Percentiles rank a stretch among this genome's conserved stretches.
Conservation (phyloP, 1,284 basidiomycete species). For the Cutaneotrichosporon cavernicola region DNA sequence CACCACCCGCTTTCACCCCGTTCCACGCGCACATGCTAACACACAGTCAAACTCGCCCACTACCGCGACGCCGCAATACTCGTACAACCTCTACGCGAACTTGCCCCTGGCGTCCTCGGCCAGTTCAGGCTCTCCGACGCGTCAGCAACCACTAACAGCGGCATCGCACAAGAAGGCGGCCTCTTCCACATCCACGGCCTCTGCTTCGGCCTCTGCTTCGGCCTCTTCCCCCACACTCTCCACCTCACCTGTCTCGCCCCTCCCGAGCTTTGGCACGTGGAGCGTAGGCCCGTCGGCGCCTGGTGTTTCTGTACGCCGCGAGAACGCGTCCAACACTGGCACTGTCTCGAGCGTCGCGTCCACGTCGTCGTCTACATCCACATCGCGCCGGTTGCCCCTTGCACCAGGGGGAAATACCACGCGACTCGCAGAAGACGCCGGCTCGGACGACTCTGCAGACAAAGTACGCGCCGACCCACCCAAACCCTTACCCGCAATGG, state of each 20-base stretch:
- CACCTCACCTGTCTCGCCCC: background rate
- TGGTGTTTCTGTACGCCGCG: background rate
- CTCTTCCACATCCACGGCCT: background rate
- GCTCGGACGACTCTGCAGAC: slow-evolving; percentile 2
- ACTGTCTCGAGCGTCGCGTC: slow-evolving; percentile 2
- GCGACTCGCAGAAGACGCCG: background rate
- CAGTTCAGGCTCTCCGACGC: background rate
- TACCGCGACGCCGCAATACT: slow-evolving; percentile 6
- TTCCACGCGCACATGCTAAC: background rate
- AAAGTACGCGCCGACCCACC: slow-evolving; percentile 7
- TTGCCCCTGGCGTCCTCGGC: slow-evolving; percentile 1
- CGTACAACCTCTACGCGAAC: slow-evolving; percentile 16
- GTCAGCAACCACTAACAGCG: background rate
- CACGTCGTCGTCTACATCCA: slow-evolving; percentile 3
- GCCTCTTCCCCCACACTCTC: background rate
- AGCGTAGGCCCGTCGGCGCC: slow-evolving; percentile 4
- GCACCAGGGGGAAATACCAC: background rate
- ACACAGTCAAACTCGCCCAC: slow-evolving; percentile 4
- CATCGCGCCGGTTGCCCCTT: background rate
- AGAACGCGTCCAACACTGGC: slow-evolving; percentile 5
- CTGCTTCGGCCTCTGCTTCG: background rate
- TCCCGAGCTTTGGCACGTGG: slow-evolving; percentile 7
- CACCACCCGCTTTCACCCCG: background rate
- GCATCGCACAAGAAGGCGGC: background rate
- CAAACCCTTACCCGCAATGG: slow-evolving; percentile 15